A percentile compares a stretch with the other conserved stretches of the same genome.
Evolutionary conservation across 495 filamentous ascomycete genomes (phyloP).

Genomic region (Schizothecium vesticola): DNA sequence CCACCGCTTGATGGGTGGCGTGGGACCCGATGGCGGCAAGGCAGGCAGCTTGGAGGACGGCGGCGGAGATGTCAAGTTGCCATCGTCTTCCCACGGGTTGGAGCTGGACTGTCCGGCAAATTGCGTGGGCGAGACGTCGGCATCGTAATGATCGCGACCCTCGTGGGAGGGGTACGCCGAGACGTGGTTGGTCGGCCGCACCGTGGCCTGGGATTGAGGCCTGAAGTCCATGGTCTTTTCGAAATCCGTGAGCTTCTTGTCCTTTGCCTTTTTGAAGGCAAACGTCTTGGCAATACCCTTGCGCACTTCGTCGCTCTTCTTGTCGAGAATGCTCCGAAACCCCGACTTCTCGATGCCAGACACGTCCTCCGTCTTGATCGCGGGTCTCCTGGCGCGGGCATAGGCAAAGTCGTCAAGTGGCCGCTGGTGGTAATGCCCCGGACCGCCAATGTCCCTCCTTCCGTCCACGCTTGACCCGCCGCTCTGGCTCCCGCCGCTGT

Average conservation of each 20-base stretch:
- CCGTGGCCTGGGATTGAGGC: constrained; percentile 33
- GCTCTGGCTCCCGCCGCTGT: constrained; percentile 36
- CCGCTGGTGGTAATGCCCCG: constrained; percentile 10
- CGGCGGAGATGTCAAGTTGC: constrained; percentile 26
- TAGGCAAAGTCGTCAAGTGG: constrained; percentile 42
- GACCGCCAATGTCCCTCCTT: constrained; percentile 21
- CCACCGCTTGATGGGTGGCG: constrained; percentile 46
- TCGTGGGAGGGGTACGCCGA: constrained; percentile 14
- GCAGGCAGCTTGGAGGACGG: constrained; percentile 34
- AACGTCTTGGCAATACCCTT: constrained; percentile 46
- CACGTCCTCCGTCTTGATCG: constrained; percentile 41
- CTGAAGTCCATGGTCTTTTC: constrained; percentile 18
- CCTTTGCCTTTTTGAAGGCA: constrained; percentile 37
- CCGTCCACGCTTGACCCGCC: constrained; percentile 35
- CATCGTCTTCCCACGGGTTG: constrained; percentile 25
- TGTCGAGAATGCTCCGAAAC: constrained; percentile 46
- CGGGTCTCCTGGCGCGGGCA: constrained; percentile 39
- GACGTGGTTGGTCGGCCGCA: constrained; percentile 20
- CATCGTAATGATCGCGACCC: constrained; percentile 21
- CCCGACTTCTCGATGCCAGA: constrained; percentile 49
- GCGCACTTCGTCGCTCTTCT: constrained; percentile 48
- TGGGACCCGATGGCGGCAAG: constrained; percentile 23
- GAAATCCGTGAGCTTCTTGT: constrained; percentile 32
- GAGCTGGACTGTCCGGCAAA: constrained; percentile 9
- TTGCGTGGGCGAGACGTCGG: constrained; percentile 18